phyloP scores from a whole-genome alignment of 2,329 filamentous ascomycete species.

The Pseudopithomyces maydicus region DNA sequence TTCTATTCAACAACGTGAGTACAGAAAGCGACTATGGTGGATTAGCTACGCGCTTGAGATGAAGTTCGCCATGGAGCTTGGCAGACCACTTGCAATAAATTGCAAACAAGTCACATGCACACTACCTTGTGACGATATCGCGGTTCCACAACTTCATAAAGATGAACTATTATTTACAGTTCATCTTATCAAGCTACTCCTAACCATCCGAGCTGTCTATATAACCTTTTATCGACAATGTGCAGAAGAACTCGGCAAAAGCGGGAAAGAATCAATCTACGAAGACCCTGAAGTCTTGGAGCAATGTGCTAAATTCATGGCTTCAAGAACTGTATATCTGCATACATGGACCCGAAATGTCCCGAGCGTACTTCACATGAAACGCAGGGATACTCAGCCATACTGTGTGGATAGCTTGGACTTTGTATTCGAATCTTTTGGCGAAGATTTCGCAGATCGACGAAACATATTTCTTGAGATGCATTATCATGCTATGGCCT shows the following conservation, averaged over 20 bases:
- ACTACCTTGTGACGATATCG: conserved; percentile 41
- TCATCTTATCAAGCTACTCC: conserved; percentile 43
- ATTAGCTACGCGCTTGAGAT: conserved; percentile 52
- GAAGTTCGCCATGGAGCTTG: conserved; percentile 55
- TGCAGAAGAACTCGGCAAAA: conserved; percentile 21
- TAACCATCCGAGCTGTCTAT: conserved; percentile 40
- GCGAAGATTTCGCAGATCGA: background rate
- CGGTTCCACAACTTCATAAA: background rate
- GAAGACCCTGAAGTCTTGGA: conserved; percentile 37
- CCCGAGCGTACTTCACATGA: conserved; percentile 39
- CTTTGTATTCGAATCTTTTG: conserved; percentile 9
- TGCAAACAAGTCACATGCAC: conserved; percentile 41
- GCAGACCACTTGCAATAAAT: conserved; percentile 50
- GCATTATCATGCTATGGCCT: conserved; percentile 28
- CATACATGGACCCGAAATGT: conserved; percentile 42
- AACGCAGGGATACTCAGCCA: conserved; percentile 12
- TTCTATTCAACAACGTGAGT: conserved; percentile 42
- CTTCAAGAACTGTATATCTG: conserved; percentile 30
- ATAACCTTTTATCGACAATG: conserved; percentile 42
- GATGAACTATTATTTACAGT: background rate
- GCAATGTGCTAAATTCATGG: conserved; percentile 38
- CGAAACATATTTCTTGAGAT: conserved; percentile 27
- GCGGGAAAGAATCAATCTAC: conserved; percentile 28
- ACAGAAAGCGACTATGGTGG: conserved; percentile 58
- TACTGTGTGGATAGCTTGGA: conserved; percentile 21